Conservation (phyloP, 192 early-diverging fungal species). For the Gryganskiella cystojenkinii region DNA sequence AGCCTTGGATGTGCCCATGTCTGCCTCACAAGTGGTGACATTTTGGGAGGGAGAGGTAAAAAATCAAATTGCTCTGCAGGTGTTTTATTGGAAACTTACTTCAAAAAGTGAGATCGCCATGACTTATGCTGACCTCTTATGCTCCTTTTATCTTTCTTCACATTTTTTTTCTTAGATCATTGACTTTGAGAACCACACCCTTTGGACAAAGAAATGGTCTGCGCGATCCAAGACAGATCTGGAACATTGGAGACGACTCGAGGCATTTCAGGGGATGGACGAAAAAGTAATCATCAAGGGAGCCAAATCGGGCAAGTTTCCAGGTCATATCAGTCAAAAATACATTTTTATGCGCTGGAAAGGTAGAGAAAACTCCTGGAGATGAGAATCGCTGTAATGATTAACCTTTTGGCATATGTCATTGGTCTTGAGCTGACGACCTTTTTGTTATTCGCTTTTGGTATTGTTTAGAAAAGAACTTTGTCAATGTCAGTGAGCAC, state of each 20-base stretch:
- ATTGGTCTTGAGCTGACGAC: neutral
- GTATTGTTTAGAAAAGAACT: conserved; percentile 56
- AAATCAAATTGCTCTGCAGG: neutral
- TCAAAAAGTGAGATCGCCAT: too few relatives aligned
- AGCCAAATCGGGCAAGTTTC: conserved; percentile 45
- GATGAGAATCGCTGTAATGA: neutral
- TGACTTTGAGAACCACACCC: conserved; percentile 67
- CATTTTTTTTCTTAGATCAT: conserved; percentile 46
- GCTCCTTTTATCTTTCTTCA: neutral
- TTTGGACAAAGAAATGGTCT: conserved; percentile 70
- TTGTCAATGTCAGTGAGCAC: conserved; percentile 62
- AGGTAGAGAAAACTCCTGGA: conserved; percentile 21
- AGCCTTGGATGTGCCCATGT: conserved; percentile 66
- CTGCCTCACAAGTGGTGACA: conserved; percentile 61
- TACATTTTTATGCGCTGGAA: conserved; percentile 82
- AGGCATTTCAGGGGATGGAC: conserved; percentile 51
- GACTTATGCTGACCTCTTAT: too few relatives aligned
- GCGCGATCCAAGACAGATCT: conserved; percentile 53
- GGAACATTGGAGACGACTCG: conserved; percentile 56
- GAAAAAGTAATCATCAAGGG: conserved; percentile 36
- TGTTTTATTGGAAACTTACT: too few relatives aligned
- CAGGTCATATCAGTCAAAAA: conserved; percentile 63
- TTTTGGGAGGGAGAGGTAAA: conserved; percentile 72
- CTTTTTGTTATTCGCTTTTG: neutral
- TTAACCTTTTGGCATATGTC: neutral